Base-by-base conservation (phyloP, 139 green algal genomes). In the Micractinium sp. region DNA sequence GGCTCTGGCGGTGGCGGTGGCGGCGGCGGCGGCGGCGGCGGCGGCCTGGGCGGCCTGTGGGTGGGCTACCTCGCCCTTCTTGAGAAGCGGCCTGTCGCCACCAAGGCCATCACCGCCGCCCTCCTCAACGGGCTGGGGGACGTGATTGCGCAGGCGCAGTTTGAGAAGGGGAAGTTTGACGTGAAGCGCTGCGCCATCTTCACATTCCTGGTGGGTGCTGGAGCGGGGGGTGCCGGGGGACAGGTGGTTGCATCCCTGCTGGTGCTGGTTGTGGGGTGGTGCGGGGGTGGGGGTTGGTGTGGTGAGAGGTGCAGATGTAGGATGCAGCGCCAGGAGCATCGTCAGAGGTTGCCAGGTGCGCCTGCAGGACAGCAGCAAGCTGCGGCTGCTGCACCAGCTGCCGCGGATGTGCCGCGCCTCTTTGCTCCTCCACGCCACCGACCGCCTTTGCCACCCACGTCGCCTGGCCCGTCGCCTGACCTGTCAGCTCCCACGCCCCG, bases 101-200 rank as follows among this genome's bases (percentile, higher is more conserved):
- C 96, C 81, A 98, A 98, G 88, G 87, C 93, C 13, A 63, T 96
- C 33, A 98, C 97, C 0, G 95, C 95, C 14, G 97, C 91, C 0
- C 19, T 97, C n/a, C 91, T 99, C 16, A 98, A 98, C 80, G 94
- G 89, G 22, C 29, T 97, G 31, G 97, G 97, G 3, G 97, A 99
- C 90, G 35, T 96, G 16, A 90, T 98, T 35, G 94, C 94, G 47
- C 97, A 99, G 88, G n/a, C 93, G 22, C 77, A 93, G 20, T 89
- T 99, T 20, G 95, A 98, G 85, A 90, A 94, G 36, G 67, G 81
- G 1, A 67, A 76, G 29, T 87, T 96, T 69, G 89, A 98, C 85
- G 89, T 53, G 20, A 95, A 95, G 81, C 92, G 96, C 47, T 85
- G 94, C 7, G 89, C 74, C 39, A 95, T 94, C 63, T 99, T 99